These are phyloP conservation scores for Plenodomus biglobosus DNA, from an alignment of 2,329 filamentous ascomycete species.

Conservation along the genomic window DNA sequence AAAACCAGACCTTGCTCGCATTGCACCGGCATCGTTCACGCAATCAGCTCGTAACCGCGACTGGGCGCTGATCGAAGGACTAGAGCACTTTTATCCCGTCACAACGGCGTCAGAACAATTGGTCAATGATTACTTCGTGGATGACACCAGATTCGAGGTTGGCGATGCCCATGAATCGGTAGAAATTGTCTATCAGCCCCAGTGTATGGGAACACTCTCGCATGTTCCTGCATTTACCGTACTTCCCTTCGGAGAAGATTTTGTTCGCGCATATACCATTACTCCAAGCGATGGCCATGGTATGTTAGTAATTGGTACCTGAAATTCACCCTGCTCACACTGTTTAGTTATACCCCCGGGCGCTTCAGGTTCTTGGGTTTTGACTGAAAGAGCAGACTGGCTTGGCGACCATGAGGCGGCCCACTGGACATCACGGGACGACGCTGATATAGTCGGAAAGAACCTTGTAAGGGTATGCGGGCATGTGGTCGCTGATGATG, in stretches of 20 bases:
- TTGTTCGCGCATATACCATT: background rate
- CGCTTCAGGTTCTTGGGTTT: conserved; percentile 8
- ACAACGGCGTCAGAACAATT: background rate
- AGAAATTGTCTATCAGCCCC: background rate
- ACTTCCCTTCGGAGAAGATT: background rate
- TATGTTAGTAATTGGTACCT: no score
- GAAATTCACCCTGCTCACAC: background rate
- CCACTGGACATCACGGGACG: no score
- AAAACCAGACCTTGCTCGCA: background rate
- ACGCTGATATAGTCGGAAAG: background rate
- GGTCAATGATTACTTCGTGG: background rate
- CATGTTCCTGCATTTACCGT: background rate
- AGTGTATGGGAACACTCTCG: background rate
- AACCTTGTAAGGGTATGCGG: conserved; percentile 1
- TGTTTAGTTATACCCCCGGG: background rate
- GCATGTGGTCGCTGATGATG: conserved; percentile 8
- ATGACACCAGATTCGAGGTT: background rate
- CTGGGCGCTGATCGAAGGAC: conserved; percentile 1
- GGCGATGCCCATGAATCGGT: background rate
- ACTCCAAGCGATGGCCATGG: no score
- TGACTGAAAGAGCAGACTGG: background rate
- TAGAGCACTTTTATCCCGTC: background rate
- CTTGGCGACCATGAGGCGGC: no score
- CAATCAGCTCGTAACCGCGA: conserved; percentile 1
- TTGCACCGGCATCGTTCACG: conserved; percentile 1